Evolutionary conservation across 83 land plant species (phyloP).

Genomic region (Isoetes engelmannii): DNA sequence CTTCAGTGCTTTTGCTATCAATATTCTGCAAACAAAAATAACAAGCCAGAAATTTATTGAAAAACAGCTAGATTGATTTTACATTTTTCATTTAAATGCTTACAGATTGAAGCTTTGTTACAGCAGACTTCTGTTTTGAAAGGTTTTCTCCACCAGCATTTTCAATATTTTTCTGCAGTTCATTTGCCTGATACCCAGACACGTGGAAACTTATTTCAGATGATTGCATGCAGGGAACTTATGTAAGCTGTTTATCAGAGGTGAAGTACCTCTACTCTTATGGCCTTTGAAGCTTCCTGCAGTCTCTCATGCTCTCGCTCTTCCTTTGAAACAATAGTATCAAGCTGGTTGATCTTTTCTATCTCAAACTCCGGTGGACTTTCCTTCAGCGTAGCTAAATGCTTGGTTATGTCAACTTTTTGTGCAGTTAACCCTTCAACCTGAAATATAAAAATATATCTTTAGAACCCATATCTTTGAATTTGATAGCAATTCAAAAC

Average conservation of each 20-base stretch:
- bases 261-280: conserved; percentile 58
- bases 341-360: conserved; percentile 52
- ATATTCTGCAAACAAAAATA: conserved; percentile 54
- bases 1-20: conserved; percentile 65
- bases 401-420: conserved; percentile 50
- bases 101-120: conserved; percentile 70
- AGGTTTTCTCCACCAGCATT: conserved; percentile 88
- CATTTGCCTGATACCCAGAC: conserved; percentile 44
- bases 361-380: conserved; percentile 54
- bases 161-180: conserved; percentile 76
- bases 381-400: conserved; percentile 61
- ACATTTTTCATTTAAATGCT: conserved; percentile 11
- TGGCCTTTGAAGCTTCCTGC: conserved; percentile 44
- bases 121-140: conserved; percentile 56
- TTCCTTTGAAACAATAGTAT: conserved; percentile 42
- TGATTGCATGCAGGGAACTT: background rate
- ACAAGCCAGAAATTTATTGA: background rate
- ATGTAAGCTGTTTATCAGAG: background rate
- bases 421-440: conserved; percentile 59
- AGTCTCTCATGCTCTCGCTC: conserved; percentile 52
- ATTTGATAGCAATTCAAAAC: background rate
- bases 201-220: background rate
- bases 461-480: background rate
- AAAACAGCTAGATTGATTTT: too few relatives aligned
- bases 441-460: conserved; percentile 24